Evolutionary conservation across 2,329 filamentous ascomycete genomes (phyloP).

Genomic region (Xylogone sp.): DNA sequence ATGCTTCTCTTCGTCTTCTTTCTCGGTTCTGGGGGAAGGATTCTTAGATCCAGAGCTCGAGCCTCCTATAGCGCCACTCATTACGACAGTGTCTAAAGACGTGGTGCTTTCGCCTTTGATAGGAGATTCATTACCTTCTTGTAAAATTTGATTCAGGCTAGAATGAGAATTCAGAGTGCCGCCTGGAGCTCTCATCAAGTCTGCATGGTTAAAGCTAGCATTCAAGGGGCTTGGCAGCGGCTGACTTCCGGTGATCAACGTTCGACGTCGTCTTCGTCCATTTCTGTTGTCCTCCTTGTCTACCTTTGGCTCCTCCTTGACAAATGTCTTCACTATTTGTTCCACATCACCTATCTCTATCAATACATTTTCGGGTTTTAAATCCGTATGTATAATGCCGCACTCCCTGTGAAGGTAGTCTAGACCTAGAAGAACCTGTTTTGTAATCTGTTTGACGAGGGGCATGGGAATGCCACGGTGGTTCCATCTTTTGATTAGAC

Average conservation of each 20-base stretch:
- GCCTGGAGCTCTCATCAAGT: slow-evolving; percentile 57
- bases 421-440: slow-evolving; percentile 90
- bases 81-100: slow-evolving; percentile 42
- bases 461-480: slow-evolving; percentile 95
- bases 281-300: slow-evolving; percentile 91
- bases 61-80: slow-evolving; percentile 49
- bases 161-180: slow-evolving; percentile 59
- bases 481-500: slow-evolving; percentile 97
- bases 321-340: slow-evolving; percentile 94
- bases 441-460: slow-evolving; percentile 97
- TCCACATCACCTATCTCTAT: slow-evolving; percentile 99
- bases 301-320: slow-evolving; percentile 70
- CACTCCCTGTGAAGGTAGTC: slow-evolving; percentile 98
- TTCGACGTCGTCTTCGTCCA: slow-evolving; percentile 82
- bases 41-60: slow-evolving; percentile 20
- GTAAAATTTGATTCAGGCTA: slow-evolving; percentile 81
- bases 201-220: slow-evolving; percentile 78
- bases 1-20: slow-evolving; percentile 59
- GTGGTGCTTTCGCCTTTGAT: slow-evolving; percentile 32
- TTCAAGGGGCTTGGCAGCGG: slow-evolving; percentile 93
- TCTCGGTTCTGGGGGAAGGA: slow-evolving; percentile 45
- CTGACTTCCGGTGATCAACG: slow-evolving; percentile 94
- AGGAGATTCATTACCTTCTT: slow-evolving; percentile 61
- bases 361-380: slow-evolving; percentile 96
- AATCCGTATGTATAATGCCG: slow-evolving; percentile 96